Percentiles rank a stretch among this genome's conserved stretches.
Conservation (phyloP, 495 filamentous ascomycete genomes). For the Articulospora tetracladia region DNA sequence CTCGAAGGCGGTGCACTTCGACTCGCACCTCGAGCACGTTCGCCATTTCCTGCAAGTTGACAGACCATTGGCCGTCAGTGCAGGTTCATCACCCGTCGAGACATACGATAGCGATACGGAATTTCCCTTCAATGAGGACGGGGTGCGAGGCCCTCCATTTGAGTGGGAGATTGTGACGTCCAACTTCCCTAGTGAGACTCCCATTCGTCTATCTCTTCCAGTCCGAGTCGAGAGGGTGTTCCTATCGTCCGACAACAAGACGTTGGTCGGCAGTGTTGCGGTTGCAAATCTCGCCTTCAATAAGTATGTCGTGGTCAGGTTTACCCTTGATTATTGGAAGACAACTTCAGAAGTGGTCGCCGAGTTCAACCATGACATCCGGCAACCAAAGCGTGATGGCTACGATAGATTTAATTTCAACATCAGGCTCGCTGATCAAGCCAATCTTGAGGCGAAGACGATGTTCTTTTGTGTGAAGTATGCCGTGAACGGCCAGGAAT, state of each 20-base stretch:
- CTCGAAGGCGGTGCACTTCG: slow-evolving; percentile 93
- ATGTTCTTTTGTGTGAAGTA: slow-evolving; percentile 92
- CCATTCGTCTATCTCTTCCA: slow-evolving; percentile 57
- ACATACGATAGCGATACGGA: slow-evolving; percentile 76
- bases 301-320: slow-evolving; percentile 82
- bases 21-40: slow-evolving; percentile 90
- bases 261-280: slow-evolving; percentile 73
- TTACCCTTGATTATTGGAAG: slow-evolving; percentile 97
- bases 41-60: slow-evolving; percentile 93
- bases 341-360: slow-evolving; percentile 92
- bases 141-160: slow-evolving; percentile 49
- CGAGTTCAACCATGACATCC: slow-evolving; percentile 78
- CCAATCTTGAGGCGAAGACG: slow-evolving; percentile 85
- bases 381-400: slow-evolving; percentile 60
- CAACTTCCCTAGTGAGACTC: slow-evolving; percentile 75
- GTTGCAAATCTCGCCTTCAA: slow-evolving; percentile 89
- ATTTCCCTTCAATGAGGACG: slow-evolving; percentile 73
- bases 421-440: slow-evolving; percentile 87
- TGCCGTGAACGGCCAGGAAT: slow-evolving; percentile 76
- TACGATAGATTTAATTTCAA: slow-evolving; percentile 90
- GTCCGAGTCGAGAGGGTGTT: slow-evolving; percentile 80
- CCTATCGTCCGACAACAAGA: slow-evolving; percentile 82
- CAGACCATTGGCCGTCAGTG: slow-evolving; percentile 88
- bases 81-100: slow-evolving; percentile 90
- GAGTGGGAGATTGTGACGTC: slow-evolving; percentile 85